Evolutionary conservation across 78 protist species (phyloP).

Genomic region (Tieghemostelium lacteum): DNA sequence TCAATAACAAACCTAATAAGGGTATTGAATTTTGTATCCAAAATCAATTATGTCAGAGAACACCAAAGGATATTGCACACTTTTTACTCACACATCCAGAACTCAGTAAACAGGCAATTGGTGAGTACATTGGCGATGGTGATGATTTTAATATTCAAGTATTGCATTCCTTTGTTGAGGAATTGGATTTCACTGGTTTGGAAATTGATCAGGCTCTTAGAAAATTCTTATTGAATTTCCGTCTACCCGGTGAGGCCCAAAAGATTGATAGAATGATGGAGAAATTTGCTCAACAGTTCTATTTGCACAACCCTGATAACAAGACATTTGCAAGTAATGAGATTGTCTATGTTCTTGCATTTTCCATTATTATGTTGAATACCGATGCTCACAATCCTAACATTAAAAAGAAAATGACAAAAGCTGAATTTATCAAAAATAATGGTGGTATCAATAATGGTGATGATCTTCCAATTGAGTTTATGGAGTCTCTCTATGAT

Average conservation of each 20-base stretch:
- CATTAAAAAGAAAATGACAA: conserved; percentile 87
- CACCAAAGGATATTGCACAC: conserved; percentile 65
- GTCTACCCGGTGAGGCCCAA: conserved; percentile 98
- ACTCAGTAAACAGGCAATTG: conserved; percentile 60
- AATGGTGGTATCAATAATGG: conserved; percentile 81
- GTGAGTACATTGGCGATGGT: conserved; percentile 78
- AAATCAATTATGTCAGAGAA: conserved; percentile 4
- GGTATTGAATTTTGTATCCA: conserved; percentile 60
- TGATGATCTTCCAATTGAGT: conserved; percentile 71
- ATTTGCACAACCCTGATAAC: conserved; percentile 79
- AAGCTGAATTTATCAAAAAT: conserved; percentile 56
- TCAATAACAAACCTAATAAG: conserved; percentile 51
- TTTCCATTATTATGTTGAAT: conserved; percentile 90
- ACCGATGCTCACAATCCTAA: conserved; percentile 92
- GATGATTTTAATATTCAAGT: conserved; percentile 83
- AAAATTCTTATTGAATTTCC: conserved; percentile 85
- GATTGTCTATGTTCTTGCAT: conserved; percentile 82
- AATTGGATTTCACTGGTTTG: conserved; percentile 82
- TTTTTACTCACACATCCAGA: conserved; percentile 46
- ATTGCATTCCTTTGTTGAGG: conserved; percentile 91
- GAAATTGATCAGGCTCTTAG: conserved; percentile 94
- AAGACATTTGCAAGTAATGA: conserved; percentile 51
- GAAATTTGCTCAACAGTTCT: conserved; percentile 95
- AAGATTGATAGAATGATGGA: conserved; percentile 98
- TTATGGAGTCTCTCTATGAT: conserved; percentile 83